phyloP scores from a whole-genome alignment of 148 eudicot species.

The Rhododendron williamsianum region DNA sequence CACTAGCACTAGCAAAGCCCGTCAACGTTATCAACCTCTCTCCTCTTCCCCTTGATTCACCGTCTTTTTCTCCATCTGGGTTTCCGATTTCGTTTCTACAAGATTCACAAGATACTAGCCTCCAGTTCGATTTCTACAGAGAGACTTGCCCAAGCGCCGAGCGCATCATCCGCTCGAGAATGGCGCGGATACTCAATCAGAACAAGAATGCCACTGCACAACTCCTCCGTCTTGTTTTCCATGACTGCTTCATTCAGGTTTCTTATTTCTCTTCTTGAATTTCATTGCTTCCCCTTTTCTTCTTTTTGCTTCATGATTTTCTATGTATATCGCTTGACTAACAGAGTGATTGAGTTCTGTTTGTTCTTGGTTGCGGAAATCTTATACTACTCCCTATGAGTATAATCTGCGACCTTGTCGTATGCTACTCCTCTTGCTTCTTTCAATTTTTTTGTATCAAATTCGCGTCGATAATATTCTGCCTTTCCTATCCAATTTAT shows the following conservation, averaged over 20 bases:
- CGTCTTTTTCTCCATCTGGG: not conserved
- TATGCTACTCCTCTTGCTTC: conserved; percentile 1
- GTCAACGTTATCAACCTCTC: not conserved
- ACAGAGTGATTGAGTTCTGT: no score
- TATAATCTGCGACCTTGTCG: not conserved
- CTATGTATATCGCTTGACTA: not conserved
- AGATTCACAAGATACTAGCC: not conserved
- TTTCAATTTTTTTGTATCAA: not conserved
- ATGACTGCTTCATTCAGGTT: conserved; percentile 15
- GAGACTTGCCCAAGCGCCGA: not conserved
- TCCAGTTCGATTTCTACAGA: conserved; percentile 7
- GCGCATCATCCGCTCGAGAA: not conserved
- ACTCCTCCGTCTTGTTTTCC: conserved; percentile 8
- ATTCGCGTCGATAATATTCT: not conserved
- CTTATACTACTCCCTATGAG: not conserved
- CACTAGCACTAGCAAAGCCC: not conserved
- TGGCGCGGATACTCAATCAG: not conserved
- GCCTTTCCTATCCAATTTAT: no score
- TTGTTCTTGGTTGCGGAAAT: no score
- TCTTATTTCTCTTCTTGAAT: not conserved
- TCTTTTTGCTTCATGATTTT: no score
- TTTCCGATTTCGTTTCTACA: not conserved
- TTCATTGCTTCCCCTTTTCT: not conserved
- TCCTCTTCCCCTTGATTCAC: not conserved
- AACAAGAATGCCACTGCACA: conserved; percentile 5